Conservation (phyloP, 495 filamentous ascomycete species). For the Neurospora sp. region DNA sequence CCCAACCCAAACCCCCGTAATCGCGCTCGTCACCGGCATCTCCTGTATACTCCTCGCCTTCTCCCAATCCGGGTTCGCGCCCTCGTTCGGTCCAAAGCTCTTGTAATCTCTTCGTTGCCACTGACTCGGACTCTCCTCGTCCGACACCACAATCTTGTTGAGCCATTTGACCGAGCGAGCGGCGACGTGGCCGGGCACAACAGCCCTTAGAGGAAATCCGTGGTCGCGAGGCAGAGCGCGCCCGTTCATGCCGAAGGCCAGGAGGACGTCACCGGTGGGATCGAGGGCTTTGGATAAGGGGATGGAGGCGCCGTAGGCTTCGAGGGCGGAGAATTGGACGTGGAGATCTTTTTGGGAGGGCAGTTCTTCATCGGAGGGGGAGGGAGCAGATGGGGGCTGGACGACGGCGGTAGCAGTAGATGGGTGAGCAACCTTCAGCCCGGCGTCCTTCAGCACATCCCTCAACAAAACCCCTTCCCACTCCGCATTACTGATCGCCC, state of each 20-base stretch:
- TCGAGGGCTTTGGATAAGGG: conserved; percentile 47
- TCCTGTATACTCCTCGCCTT: conserved; percentile 45
- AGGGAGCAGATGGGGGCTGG: background rate
- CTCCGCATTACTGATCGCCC: conserved; percentile 48
- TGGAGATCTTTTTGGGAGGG: conserved; percentile 33
- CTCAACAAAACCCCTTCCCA: conserved; percentile 51
- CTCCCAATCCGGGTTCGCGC: conserved; percentile 45
- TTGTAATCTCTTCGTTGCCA: conserved; percentile 59
- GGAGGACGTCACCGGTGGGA: conserved; percentile 45
- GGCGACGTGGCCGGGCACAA: conserved; percentile 52
- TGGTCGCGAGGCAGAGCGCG: conserved; percentile 45
- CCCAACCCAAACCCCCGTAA: conserved; percentile 36
- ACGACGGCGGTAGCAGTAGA: background rate
- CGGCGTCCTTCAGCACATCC: conserved; percentile 48
- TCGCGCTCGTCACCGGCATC: conserved; percentile 48
- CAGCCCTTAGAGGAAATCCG: conserved; percentile 48
- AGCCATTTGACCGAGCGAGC: conserved; percentile 60
- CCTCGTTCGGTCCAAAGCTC: conserved; percentile 47
- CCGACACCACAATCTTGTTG: conserved; percentile 45
- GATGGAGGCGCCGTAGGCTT: conserved; percentile 52
- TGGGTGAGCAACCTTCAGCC: conserved; percentile 18
- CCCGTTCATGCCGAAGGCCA: conserved; percentile 54
- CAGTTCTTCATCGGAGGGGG: background rate
- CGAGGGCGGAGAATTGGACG: conserved; percentile 47
- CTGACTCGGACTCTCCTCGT: conserved; percentile 46